phyloP scores from a whole-genome alignment of 306 rosid species.

The Dryas alaskensis region DNA sequence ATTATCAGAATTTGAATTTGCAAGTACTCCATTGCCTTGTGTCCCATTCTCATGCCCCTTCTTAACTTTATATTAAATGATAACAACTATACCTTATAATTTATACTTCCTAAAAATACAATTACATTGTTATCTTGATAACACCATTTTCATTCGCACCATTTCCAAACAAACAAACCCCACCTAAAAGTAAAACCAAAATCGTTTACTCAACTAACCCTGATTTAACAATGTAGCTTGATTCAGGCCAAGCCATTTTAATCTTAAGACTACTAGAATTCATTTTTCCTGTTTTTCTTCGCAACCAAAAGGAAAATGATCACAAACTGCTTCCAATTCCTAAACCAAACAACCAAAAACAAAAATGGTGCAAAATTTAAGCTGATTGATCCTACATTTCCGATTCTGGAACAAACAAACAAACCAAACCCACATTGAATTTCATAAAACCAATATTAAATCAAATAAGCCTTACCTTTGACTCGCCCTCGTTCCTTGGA shows the following conservation, averaged over 20 bases:
- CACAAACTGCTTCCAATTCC: not conserved
- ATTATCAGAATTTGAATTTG: not conserved
- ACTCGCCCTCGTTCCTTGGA: slow-evolving; percentile 35
- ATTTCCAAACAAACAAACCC: no score
- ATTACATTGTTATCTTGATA: no score
- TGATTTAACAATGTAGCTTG: slow-evolving; percentile 11
- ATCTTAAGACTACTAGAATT: not conserved
- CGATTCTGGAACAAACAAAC: not conserved
- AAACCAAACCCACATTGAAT: not conserved
- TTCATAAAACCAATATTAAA: not conserved
- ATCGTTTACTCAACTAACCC: not conserved
- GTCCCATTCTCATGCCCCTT: no score
- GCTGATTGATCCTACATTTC: slow-evolving; percentile 10
- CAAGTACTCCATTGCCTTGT: not conserved
- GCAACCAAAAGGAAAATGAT: slow-evolving; percentile 10
- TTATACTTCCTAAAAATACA: no score
- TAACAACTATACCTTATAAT: no score
- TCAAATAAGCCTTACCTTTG: slow-evolving; percentile 41
- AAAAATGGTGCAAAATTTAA: not conserved
- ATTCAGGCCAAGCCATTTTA: not conserved
- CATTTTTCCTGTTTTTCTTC: not conserved
- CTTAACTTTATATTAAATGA: no score
- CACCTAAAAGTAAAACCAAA: not conserved
- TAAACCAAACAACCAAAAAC: not conserved
- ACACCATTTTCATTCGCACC: no score